Base-by-base conservation (phyloP, 2,329 filamentous ascomycete species). In the Aschersonia sp. region DNA sequence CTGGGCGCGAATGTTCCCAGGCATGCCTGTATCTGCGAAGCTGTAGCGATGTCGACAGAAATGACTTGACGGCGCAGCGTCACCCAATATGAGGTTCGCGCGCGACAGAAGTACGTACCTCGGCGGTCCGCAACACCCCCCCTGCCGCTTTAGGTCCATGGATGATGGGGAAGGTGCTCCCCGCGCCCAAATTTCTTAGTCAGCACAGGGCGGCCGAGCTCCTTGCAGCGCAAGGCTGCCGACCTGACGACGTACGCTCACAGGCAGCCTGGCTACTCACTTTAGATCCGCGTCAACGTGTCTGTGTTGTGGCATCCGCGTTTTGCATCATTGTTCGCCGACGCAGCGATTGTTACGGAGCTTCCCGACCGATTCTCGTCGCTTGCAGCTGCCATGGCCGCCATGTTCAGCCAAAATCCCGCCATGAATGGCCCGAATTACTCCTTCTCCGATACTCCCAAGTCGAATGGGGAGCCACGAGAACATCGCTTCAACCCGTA, bases 401-500 rank as follows among this genome's bases (percentile, higher is more conserved):
- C 78, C 63, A 79, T 82, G 73, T 82, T 82, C 68, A 81, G 78
- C 68, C 78, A 83, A 66, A 83, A 82, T 64, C 78, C 79, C 55
- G 60, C 80, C 61, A 73, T 81, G 70, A 79, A 83, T 63, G 79
- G 79, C 54, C 78, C 79, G 60, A 81, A 77, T 70, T 83, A 83
- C 68, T 80, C 78, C 53, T 78, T 81, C 68, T 76, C 73, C 57
- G 78, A 83, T 59, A 66, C 71, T 47, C 77, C 78, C 60, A 71
- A 69, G 61, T 65, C 65, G 52, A 62, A 68, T 42, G 76, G 74
- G 54, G 75, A 77, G 60, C 70, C 72, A 51, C 73, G 76, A 57
- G 70, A 92, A 71, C 89, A 94, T 69, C 79, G 81, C 58, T 96
- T 96, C 71, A 89, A 95, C 69, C 89, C 90, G 89, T 95, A 78